A percentile compares a stretch with the other conserved stretches of the same genome.
Conservation (phyloP, 1,284 basidiomycete species). For the Tylopilus sp. region DNA sequence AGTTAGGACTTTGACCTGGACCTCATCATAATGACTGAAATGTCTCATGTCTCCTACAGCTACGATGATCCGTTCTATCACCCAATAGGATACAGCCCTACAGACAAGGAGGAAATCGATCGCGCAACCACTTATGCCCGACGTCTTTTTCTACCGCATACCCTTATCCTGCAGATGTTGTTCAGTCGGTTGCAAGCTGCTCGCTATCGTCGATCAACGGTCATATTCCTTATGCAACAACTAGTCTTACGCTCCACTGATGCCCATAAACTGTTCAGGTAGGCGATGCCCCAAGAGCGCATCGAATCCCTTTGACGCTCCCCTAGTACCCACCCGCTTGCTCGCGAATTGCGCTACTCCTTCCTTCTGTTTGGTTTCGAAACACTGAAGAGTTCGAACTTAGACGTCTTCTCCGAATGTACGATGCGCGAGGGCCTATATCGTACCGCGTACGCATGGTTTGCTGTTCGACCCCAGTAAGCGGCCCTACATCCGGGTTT, state of each 20-base stretch:
- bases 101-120: conserved; percentile 83
- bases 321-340: conserved; percentile 83
- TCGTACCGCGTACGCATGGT: conserved; percentile 85
- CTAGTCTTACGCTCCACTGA: conserved; percentile 76
- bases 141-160: conserved; percentile 79
- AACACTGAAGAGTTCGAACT: conserved; percentile 80
- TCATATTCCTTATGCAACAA: conserved; percentile 84
- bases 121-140: conserved; percentile 68
- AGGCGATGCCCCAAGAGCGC: conserved; percentile 11
- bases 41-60: conserved; percentile 40
- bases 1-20: conserved; percentile 50
- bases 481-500: conserved; percentile 27
- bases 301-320: conserved; percentile 2
- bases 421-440: conserved; percentile 77
- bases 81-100: conserved; percentile 87
- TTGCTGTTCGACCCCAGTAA: conserved; percentile 83
- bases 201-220: conserved; percentile 79
- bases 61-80: conserved; percentile 85
- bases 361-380: conserved; percentile 94
- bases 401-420: conserved; percentile 84
- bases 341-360: conserved; percentile 86
- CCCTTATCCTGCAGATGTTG: conserved; percentile 84
- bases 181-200: conserved; percentile 92
- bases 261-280: conserved; percentile 75
- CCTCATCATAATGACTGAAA: conserved; percentile 2